Base-by-base conservation (phyloP, 1,284 basidiomycete genomes). In the Thecaphora thlaspeos region DNA sequence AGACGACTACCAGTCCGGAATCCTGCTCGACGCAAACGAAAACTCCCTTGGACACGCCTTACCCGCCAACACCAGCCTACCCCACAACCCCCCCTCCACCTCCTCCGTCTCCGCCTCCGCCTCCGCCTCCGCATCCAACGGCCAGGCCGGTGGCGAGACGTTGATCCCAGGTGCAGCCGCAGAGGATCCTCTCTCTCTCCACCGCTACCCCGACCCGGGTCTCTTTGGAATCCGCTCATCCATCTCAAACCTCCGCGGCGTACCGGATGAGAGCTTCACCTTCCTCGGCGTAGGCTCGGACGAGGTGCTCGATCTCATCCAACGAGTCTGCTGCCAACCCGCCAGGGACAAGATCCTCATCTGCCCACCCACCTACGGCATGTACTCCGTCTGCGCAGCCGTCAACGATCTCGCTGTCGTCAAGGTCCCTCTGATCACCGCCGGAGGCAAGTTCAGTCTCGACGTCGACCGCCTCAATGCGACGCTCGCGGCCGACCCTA, bases 1-100 rank as follows among this genome's bases (percentile, higher is more conserved):
- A 48, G 95, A 99, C 75, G 94, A 98, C 81, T 99, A 96, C 80
- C 86, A 88, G 43, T 82, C 85, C 1, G 93, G 93, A 23, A 88
- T 97, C 68, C 85, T 99, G n/a, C 85, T 99, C 30, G 95, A 99
- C 72, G 95, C 95, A 28, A 98, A 97, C 79, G 94, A 98, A 81
- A 97, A 98, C 77, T 85, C 91, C 0, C 82, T 94, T 41, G 94
- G 94, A 0, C 89, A 91, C 75, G 87, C 89, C 1, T 86, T 96
- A n/a, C 81, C 84, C 3, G 42, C 52, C 24, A 61, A 59, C 22
- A 60, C 70, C 7, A 42, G 42, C 41, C 54, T 73, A 30, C 70
- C 70, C 41, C 56, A 60, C 62, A 45, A 51, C 30, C 44, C 55
- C 9, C 46, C 51, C 24, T 52, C 43, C 18, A 46, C 48, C n/a